phyloP scores from a whole-genome alignment of 192 early-diverging fungal species.

The Bifiguratus adelaidae region DNA sequence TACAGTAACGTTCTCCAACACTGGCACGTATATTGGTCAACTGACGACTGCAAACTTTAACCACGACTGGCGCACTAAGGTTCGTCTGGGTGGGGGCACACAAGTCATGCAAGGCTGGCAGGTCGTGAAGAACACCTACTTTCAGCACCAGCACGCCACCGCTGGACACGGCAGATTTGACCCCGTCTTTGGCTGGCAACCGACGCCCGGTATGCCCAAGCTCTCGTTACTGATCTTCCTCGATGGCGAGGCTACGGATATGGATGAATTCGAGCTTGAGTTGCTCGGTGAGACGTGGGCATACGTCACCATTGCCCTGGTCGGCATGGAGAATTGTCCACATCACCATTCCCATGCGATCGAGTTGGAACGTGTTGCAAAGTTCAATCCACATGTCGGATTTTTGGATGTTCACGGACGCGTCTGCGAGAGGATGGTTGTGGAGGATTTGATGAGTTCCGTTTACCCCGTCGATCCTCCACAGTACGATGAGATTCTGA shows the following conservation, averaged over 20 bases:
- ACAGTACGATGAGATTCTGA: too few relatives aligned
- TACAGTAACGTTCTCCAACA: constrained; percentile 6
- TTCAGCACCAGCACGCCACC: background rate
- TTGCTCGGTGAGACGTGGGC: too few relatives aligned
- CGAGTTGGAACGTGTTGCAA: too few relatives aligned
- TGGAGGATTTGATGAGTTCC: too few relatives aligned
- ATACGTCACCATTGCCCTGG: too few relatives aligned
- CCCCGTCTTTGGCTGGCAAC: constrained; percentile 9
- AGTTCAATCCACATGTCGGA: too few relatives aligned
- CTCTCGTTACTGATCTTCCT: constrained; percentile 10
- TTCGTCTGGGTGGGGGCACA: background rate
- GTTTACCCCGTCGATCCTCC: too few relatives aligned
- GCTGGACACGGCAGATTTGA: constrained; percentile 5
- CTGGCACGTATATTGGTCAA: constrained; percentile 4
- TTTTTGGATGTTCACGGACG: too few relatives aligned
- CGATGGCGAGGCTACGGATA: constrained; percentile 13
- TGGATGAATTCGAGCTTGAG: too few relatives aligned
- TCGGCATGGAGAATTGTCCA: too few relatives aligned
- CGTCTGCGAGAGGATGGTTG: too few relatives aligned
- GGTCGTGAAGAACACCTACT: background rate
- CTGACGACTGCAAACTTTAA: constrained; percentile 4
- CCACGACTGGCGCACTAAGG: constrained; percentile 5
- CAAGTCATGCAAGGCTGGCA: constrained; percentile 1
- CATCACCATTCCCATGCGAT: too few relatives aligned
- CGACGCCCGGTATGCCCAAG: constrained; percentile 15